Conservation (phyloP, 1,139 yeast species). For the Sugiyamaella paludigena region DNA sequence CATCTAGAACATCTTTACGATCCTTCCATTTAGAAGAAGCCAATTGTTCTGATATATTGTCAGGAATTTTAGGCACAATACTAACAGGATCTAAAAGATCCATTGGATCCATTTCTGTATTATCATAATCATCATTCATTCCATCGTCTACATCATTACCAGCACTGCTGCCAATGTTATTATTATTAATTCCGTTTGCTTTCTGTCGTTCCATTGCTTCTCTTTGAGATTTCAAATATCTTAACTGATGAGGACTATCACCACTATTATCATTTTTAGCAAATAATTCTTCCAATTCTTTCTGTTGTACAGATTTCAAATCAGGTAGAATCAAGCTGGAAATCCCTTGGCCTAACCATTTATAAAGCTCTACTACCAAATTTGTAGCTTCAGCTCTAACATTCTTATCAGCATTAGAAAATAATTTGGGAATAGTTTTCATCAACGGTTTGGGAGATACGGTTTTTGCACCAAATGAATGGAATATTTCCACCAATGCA, state of each 20-base stretch:
- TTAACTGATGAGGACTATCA: slow-evolving; percentile 56
- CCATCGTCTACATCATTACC: slow-evolving; percentile 24
- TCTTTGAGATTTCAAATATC: slow-evolving; percentile 56
- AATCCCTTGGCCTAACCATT: slow-evolving; percentile 72
- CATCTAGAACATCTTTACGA: slow-evolving; percentile 81
- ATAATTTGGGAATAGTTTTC: slow-evolving; percentile 62
- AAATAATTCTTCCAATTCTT: slow-evolving; percentile 72
- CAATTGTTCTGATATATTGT: slow-evolving; percentile 54
- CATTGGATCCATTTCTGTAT: slow-evolving; percentile 52
- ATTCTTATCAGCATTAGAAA: slow-evolving; percentile 82
- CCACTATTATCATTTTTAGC: slow-evolving; percentile 47
- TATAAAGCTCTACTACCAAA: slow-evolving; percentile 66
- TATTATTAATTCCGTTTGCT: slow-evolving; percentile 24
- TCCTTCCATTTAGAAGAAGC: slow-evolving; percentile 84
- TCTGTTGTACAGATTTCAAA: slow-evolving; percentile 88
- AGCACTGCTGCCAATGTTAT: slow-evolving; percentile 32
- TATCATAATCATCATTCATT: slow-evolving; percentile 32
- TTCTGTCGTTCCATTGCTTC: slow-evolving; percentile 37
- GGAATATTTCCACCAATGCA: slow-evolving; percentile 56
- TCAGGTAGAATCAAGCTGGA: slow-evolving; percentile 61
- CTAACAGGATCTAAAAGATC: slow-evolving; percentile 58
- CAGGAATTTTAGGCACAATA: slow-evolving; percentile 64
- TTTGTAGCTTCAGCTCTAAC: slow-evolving; percentile 79
- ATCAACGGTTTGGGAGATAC: slow-evolving; percentile 61
- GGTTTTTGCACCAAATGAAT: slow-evolving; percentile 67